These are phyloP conservation scores for Eucalyptus urophylla DNA, from an alignment of 345 rosid genomes.

Conservation along the genomic window DNA sequence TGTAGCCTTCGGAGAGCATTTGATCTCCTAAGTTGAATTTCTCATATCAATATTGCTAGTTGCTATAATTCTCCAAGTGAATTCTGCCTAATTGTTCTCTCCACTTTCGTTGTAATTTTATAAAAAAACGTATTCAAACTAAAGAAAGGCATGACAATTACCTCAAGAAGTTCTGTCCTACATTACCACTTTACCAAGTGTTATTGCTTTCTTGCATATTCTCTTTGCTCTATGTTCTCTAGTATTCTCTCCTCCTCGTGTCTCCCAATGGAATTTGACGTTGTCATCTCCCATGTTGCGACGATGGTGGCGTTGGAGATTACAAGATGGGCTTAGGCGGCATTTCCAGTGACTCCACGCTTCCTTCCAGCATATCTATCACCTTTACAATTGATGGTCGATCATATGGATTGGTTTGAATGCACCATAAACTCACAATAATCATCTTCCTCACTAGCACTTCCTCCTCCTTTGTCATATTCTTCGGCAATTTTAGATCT, in stretches of 20 bases:
- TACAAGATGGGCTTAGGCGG: neutral
- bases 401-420: neutral
- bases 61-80: neutral
- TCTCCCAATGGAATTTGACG: neutral
- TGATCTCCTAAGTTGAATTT: neutral
- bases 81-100: neutral
- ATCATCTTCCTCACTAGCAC: neutral
- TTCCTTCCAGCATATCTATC: constrained; percentile 2
- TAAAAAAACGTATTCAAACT: neutral
- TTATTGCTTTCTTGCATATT: neutral
- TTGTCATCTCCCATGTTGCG: neutral
- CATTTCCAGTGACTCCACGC: neutral
- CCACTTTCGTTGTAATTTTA: neutral
- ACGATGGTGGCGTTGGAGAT: neutral
- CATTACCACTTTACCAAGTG: neutral
- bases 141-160: neutral
- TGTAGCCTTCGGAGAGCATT: neutral
- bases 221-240: neutral
- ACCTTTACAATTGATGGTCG: neutral
- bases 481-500: neutral
- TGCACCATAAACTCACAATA: neutral
- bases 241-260: neutral
- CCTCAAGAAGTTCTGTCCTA: neutral
- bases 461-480: neutral
- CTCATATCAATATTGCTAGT: neutral